Evolutionary conservation across 2,329 filamentous ascomycete genomes (phyloP).

Genomic region (Conoideocrella luteorostrata): DNA sequence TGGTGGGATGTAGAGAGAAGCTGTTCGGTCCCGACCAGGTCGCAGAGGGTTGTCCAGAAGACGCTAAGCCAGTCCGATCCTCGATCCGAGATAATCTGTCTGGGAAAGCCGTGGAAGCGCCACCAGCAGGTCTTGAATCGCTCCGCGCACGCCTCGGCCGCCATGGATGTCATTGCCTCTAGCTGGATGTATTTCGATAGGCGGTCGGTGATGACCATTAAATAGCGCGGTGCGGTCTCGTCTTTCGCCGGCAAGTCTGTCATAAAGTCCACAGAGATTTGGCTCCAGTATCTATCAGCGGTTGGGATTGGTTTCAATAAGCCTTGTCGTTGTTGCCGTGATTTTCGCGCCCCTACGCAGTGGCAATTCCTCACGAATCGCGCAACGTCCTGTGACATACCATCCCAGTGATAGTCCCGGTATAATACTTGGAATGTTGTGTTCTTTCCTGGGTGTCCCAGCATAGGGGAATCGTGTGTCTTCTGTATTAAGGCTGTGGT

Average conservation of each 20-base stretch:
- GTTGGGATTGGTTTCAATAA: not conserved
- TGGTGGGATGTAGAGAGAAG: conserved; percentile 2
- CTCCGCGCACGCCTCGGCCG: not conserved
- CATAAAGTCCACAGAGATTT: conserved; percentile 11
- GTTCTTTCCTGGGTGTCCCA: not conserved
- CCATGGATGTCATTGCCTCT: conserved; percentile 3
- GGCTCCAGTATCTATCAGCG: not conserved
- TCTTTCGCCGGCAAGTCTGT: conserved; percentile 2
- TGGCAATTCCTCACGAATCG: not conserved
- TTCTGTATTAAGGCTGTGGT: conserved; percentile 1
- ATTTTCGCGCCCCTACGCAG: not conserved
- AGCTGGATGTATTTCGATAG: too few relatives aligned
- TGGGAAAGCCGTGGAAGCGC: conserved; percentile 2
- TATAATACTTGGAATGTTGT: not conserved
- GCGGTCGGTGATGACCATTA: conserved; percentile 7
- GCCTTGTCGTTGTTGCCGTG: conserved; percentile 1
- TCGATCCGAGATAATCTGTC: not conserved
- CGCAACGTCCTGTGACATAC: not conserved
- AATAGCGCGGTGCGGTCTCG: not conserved
- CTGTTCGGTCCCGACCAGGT: not conserved
- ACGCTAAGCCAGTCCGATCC: not conserved
- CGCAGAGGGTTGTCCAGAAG: conserved; percentile 1
- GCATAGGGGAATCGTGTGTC: not conserved
- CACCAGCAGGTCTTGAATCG: not conserved
- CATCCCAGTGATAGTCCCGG: not conserved